Conservation (phyloP, 2,329 filamentous ascomycete species). For the Rhynchosporium agropyri region DNA sequence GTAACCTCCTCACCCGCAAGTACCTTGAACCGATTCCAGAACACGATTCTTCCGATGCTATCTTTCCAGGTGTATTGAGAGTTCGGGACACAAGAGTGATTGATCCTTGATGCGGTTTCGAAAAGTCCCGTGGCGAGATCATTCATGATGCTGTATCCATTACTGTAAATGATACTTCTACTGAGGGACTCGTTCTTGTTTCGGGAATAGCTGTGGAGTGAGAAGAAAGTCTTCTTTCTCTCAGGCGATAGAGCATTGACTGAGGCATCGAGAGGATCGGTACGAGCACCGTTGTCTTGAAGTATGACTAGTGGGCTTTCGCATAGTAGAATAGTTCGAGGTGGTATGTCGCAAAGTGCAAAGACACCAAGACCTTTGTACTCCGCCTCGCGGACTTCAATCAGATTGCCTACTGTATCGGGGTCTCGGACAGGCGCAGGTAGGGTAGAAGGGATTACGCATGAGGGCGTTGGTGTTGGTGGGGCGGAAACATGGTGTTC, state of each 20-base stretch:
- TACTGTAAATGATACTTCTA: conserved; percentile 34
- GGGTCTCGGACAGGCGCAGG: conserved; percentile 28
- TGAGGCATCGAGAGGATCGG: conserved; percentile 26
- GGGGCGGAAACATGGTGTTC: conserved; percentile 15
- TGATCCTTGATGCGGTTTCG: conserved; percentile 31
- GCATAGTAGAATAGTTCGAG: conserved; percentile 31
- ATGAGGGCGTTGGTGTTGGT: conserved; percentile 6
- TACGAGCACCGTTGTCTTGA: conserved; percentile 27
- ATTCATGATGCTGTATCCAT: conserved; percentile 32
- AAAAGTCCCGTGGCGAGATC: conserved; percentile 34
- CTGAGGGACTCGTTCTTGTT: conserved; percentile 26
- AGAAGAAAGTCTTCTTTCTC: conserved; percentile 23
- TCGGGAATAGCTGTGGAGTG: conserved; percentile 25
- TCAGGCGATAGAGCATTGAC: conserved; percentile 28
- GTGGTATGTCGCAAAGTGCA: conserved; percentile 28
- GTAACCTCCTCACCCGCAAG: conserved; percentile 36
- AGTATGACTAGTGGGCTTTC: conserved; percentile 34
- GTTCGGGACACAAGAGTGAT: conserved; percentile 36
- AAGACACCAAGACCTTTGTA: conserved; percentile 35
- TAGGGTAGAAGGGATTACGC: background rate
- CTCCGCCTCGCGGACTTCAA: conserved; percentile 29
- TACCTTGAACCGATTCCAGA: conserved; percentile 32
- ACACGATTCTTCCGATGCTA: conserved; percentile 30
- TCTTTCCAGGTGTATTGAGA: conserved; percentile 32
- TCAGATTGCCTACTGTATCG: conserved; percentile 32